Conservation (phyloP, 768 basidiomycete species). For the Crucibulum laeve region DNA sequence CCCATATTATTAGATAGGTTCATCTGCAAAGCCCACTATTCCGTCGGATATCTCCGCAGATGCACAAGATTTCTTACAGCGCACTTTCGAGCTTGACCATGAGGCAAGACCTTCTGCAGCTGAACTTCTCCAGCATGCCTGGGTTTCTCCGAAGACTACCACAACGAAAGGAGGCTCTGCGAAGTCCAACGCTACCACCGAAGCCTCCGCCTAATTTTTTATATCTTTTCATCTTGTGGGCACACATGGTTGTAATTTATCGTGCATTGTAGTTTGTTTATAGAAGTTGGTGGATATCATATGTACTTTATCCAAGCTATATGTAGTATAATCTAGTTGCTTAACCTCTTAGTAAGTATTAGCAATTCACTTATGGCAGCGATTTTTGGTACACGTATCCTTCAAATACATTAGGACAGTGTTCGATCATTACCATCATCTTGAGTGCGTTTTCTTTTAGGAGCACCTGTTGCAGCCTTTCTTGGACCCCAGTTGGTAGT, state of each 20-base stretch:
- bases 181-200: neutral
- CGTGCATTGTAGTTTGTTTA: too few relatives aligned
- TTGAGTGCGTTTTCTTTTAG: conserved; percentile 37
- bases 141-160: conserved; percentile 37
- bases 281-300: too few relatives aligned
- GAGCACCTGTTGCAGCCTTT: conserved; percentile 37
- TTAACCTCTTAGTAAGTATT: too few relatives aligned
- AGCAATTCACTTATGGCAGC: too few relatives aligned
- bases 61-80: conserved; percentile 80
- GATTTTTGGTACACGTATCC: too few relatives aligned
- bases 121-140: conserved; percentile 70
- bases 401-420: too few relatives aligned
- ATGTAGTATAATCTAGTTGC: too few relatives aligned
- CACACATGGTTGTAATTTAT: too few relatives aligned
- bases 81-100: conserved; percentile 85
- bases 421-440: conserved; percentile 7
- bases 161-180: neutral
- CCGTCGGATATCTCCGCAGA: conserved; percentile 90
- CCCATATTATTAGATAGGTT: conserved; percentile 68
- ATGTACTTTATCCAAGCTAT: too few relatives aligned
- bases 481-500: conserved; percentile 92
- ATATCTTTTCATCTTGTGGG: too few relatives aligned
- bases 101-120: conserved; percentile 74
- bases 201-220: too few relatives aligned
- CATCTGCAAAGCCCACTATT: conserved; percentile 79